Conservation (phyloP, 192 early-diverging fungal genomes). For the Linnemannia exigua region DNA sequence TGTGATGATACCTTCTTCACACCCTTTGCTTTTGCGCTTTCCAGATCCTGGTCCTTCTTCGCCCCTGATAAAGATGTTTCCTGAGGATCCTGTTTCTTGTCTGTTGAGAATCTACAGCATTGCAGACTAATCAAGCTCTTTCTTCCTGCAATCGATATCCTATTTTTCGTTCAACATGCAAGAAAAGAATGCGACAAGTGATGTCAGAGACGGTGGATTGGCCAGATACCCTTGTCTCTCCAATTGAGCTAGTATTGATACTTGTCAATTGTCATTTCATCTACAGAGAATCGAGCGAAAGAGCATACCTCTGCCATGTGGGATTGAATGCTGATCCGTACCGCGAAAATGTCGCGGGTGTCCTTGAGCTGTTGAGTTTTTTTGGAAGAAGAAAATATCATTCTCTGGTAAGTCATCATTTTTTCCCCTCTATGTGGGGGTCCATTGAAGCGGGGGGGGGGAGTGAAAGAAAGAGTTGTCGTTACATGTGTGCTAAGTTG, state of each 20-base stretch:
- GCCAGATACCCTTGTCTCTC: not conserved
- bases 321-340: constrained; percentile 13
- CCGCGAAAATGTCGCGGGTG: not conserved
- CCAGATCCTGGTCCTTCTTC: not conserved
- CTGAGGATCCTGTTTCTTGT: constrained; percentile 9
- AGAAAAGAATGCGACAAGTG: not conserved
- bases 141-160: constrained; percentile 19
- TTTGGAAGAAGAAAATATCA: not conserved
- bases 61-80: not conserved
- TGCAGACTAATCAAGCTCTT: constrained; percentile 21
- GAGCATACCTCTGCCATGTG: constrained; percentile 32
- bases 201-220: not conserved
- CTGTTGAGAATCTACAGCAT: constrained; percentile 27
- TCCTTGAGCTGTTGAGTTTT: not conserved
- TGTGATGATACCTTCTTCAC: constrained; percentile 36
- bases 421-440: not conserved
- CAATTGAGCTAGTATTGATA: not conserved
- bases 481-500: constrained; percentile 19
- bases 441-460: not conserved
- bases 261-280: not conserved
- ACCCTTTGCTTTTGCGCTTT: constrained; percentile 14
- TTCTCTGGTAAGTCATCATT: not conserved
- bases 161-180: too few species aligned
- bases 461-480: not conserved
- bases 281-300: not conserved